These are phyloP conservation scores for Apiotrichum domesticum DNA, from an alignment of 1,284 basidiomycete genomes.

Conservation along the genomic window DNA sequence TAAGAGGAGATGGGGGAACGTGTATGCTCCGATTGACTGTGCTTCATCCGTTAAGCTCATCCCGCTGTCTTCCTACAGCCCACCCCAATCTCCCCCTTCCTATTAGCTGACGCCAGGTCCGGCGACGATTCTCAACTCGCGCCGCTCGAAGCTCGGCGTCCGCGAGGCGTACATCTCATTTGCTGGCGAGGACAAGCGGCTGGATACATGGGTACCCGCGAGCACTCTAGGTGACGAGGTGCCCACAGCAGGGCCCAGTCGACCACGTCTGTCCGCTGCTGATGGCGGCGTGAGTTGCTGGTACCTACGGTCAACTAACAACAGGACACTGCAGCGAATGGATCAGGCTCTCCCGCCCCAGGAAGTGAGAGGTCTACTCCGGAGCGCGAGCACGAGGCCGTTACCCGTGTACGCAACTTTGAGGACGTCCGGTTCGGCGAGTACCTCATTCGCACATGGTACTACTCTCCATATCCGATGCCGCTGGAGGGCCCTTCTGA, in stretches of 20 bases:
- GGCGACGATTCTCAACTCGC: conserved; percentile 26
- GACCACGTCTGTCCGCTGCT: background rate
- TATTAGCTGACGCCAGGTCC: conserved; percentile 16
- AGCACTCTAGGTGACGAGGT: conserved; percentile 23
- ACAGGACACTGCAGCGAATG: too few relatives aligned
- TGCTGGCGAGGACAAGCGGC: conserved; percentile 56
- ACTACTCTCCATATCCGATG: conserved; percentile 80
- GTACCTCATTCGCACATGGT: conserved; percentile 50
- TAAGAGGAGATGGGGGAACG: background rate
- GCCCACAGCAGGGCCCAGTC: conserved; percentile 8
- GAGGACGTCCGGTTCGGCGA: conserved; percentile 44
- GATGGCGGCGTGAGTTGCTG: too few relatives aligned
- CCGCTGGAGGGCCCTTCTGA: conserved; percentile 46
- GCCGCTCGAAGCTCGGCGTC: conserved; percentile 13
- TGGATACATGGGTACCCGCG: conserved; percentile 67
- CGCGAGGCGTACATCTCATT: conserved; percentile 38
- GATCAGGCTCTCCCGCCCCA: too few relatives aligned
- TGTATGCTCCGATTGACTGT: too few relatives aligned
- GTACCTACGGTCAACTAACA: too few relatives aligned
- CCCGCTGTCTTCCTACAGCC: too few relatives aligned
- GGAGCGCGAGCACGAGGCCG: conserved; percentile 36
- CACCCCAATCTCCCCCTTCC: too few relatives aligned
- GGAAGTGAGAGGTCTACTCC: conserved; percentile 22
- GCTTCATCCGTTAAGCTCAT: too few relatives aligned
- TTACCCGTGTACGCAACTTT: conserved; percentile 44